Evolutionary conservation across 345 rosid species (phyloP), one percentile per base, ranked within the genome.

Genomic region (Eucalyptus victrix): DNA sequence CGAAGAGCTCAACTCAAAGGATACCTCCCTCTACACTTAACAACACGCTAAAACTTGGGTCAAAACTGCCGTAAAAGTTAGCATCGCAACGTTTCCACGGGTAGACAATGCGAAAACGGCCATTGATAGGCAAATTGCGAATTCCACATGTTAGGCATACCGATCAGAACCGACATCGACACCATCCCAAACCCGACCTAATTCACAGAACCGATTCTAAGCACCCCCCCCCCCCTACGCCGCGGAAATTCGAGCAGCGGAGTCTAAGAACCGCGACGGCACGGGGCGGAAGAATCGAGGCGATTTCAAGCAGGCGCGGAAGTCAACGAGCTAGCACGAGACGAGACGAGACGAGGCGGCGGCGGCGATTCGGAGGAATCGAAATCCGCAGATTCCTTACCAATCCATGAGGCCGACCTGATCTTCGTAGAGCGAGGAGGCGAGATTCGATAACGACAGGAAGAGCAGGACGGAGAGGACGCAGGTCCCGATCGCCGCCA

Each of bases 371-470:
- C 76, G 76, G 76, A 7, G 32, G 0, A 19, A 37, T 76, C 83
- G 83, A 37, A 72, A 76, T 37, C 13, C 47, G 83, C 47, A 76
- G 83, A 76, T 76, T 76, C 45, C 90, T 92, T 90, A 96, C 99
- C 99, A 98, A 89, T 98, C 99, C 95, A 94, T 94, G 93, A 97
- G 97, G 85, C 99, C 99, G 60, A 93, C 99, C 95, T 98, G 99
- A 94, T 97, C 99, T 92, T 96, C 99, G 87, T 93, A 97, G 62
- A 97, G 96, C 60, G 99, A 95, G 60, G 92, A 90, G 92, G 92
- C 83, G 44, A 92, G 90, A 87, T 86, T 88, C 13, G 92, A 72
- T 44, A 93, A 90, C 51, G 97, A 96, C 58, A 93, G 40, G 80
- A 95, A 88, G 30, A 94, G 17, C 32, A 95, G 53, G 40, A 94